A percentile compares a stretch with the other conserved stretches of the same genome.
Conservation (phyloP, 1,284 basidiomycete species). For the Pseudozyma hubeiensis region DNA sequence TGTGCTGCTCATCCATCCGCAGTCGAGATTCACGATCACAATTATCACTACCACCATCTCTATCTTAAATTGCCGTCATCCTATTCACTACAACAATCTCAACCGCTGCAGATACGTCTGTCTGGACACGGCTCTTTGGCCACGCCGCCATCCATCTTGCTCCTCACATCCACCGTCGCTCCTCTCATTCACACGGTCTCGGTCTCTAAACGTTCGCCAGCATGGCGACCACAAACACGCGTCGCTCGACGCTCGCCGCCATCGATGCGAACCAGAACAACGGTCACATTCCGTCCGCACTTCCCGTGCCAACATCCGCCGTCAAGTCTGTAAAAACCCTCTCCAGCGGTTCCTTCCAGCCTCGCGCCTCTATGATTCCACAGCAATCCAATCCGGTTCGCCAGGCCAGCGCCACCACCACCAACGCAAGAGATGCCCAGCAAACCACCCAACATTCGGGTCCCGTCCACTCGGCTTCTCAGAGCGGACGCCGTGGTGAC, state of each 20-base stretch:
- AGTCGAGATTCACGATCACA: not conserved
- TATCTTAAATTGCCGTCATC: not conserved
- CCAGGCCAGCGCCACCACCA: slow-evolving; percentile 21
- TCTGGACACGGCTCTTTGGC: not conserved
- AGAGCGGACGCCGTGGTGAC: slow-evolving; percentile 38
- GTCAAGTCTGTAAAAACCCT: slow-evolving; percentile 48
- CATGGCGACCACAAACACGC: slow-evolving; percentile 48
- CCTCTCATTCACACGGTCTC: slow-evolving; percentile 10
- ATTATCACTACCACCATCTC: slow-evolving; percentile 2
- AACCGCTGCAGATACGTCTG: not conserved
- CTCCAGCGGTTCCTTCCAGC: slow-evolving; percentile 28
- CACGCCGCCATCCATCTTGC: slow-evolving; percentile 2
- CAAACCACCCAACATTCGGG: slow-evolving; percentile 25
- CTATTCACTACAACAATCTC: not conserved
- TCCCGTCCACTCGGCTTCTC: slow-evolving; percentile 29
- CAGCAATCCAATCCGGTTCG: slow-evolving; percentile 35
- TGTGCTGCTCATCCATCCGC: slow-evolving; percentile 5
- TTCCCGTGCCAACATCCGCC: slow-evolving; percentile 48
- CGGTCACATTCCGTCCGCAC: slow-evolving; percentile 41
- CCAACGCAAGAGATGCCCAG: slow-evolving; percentile 14
- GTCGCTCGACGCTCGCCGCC: slow-evolving; percentile 58
- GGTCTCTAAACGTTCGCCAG: not conserved
- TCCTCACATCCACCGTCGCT: not conserved
- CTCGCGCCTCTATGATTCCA: slow-evolving; percentile 51
- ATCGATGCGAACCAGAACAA: slow-evolving; percentile 59